Evolutionary conservation across 805 yeast genomes (phyloP).

Genomic region (Zygotorulaspora danielsina): DNA sequence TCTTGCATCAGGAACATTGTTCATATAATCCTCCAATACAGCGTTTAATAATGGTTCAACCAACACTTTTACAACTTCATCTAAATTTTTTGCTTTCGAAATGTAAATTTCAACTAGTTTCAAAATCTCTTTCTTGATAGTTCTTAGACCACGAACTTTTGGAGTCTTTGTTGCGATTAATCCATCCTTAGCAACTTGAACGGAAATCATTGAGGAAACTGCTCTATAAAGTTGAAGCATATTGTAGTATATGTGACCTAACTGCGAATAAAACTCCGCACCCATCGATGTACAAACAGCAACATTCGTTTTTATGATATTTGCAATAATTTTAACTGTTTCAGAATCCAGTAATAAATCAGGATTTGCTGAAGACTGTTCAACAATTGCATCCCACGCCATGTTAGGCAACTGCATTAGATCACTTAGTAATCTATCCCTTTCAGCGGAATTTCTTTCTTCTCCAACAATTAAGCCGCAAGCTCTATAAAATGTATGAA

Average conservation of each 20-base stretch:
- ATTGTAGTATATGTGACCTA: slow-evolving; percentile 80
- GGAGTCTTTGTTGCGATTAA: slow-evolving; percentile 91
- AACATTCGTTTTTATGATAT: slow-evolving; percentile 90
- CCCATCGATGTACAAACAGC: slow-evolving; percentile 94
- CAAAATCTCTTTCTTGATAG: slow-evolving; percentile 90
- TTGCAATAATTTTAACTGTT: slow-evolving; percentile 87
- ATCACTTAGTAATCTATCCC: slow-evolving; percentile 68
- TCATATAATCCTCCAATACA: slow-evolving; percentile 81
- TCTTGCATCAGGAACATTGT: slow-evolving; percentile 91
- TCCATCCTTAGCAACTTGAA: slow-evolving; percentile 75
- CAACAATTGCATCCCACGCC: slow-evolving; percentile 90
- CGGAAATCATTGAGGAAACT: slow-evolving; percentile 79
- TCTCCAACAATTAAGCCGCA: slow-evolving; percentile 92
- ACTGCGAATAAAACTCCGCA: slow-evolving; percentile 82
- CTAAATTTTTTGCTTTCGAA: slow-evolving; percentile 77
- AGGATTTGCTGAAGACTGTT: slow-evolving; percentile 81
- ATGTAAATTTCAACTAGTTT: slow-evolving; percentile 85
- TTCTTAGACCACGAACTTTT: slow-evolving; percentile 89
- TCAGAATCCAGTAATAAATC: slow-evolving; percentile 71
- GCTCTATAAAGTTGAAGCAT: slow-evolving; percentile 88
- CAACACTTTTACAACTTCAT: slow-evolving; percentile 77
- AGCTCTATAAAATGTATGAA: slow-evolving; percentile 95
- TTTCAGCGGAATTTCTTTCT: slow-evolving; percentile 62
- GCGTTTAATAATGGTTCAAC: slow-evolving; percentile 80
- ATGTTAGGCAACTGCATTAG: slow-evolving; percentile 88